Evolutionary conservation across 176 grass and related monocot genomes (phyloP).

Genomic region (Triticum dicoccoides): DNA sequence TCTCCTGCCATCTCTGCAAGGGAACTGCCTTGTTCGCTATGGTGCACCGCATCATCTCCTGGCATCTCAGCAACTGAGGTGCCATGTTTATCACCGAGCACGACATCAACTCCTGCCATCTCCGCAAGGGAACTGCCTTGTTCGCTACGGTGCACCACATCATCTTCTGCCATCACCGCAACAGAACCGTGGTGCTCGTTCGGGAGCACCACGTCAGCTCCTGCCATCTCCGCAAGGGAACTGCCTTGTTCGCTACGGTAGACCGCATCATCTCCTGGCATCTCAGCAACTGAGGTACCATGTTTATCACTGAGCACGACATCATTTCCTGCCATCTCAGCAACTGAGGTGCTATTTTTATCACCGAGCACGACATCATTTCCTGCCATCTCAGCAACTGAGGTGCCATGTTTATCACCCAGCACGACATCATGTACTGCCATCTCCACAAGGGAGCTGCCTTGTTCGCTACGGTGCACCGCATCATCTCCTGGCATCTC

Average conservation of each 20-base stretch:
- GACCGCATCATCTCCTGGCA: not conserved
- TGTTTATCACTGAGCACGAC: not conserved
- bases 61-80: not conserved
- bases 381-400: not conserved
- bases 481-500: not conserved
- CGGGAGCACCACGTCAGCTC: too few species aligned
- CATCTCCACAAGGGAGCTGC: too few species aligned
- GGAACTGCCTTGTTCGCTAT: not conserved
- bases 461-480: too few species aligned
- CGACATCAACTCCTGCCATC: not conserved
- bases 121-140: not conserved
- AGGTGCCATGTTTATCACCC: not conserved
- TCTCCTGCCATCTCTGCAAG: not conserved
- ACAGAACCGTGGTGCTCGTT: not conserved
- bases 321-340: not conserved
- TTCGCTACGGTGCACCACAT: not conserved
- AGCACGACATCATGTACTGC: not conserved
- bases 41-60: not conserved
- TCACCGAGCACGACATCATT: not conserved
- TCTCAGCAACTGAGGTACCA: not conserved
- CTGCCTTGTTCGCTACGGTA: not conserved
- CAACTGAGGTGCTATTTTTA: not conserved
- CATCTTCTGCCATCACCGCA: too few species aligned
- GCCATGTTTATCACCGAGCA: not conserved
- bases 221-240: too few species aligned